phyloP scores from a whole-genome alignment of 2,329 filamentous ascomycete genomes.

The Diaporthe citriasiana region DNA sequence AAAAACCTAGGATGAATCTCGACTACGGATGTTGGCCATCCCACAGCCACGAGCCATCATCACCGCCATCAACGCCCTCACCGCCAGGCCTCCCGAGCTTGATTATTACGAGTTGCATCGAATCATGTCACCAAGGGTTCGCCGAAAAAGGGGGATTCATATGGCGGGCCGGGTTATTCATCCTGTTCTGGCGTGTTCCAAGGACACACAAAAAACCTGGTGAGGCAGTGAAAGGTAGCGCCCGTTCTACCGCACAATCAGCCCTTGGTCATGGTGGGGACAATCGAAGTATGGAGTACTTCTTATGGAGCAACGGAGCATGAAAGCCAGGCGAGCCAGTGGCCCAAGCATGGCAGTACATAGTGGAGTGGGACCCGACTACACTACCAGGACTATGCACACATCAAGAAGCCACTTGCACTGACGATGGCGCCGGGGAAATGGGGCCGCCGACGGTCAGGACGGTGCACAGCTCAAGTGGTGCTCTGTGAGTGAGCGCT shows the following conservation, averaged over 20 bases:
- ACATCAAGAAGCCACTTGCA: not conserved
- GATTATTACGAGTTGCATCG: slow-evolving; percentile 27
- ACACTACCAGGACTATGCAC: too few relatives aligned
- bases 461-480: slow-evolving; percentile 13
- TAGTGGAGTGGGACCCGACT: not conserved
- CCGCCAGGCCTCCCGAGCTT: slow-evolving; percentile 14
- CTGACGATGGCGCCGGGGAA: slow-evolving; percentile 15
- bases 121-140: slow-evolving; percentile 22
- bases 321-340: not conserved
- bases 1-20: too few relatives aligned
- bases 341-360: not conserved
- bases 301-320: not conserved
- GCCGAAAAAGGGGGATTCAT: slow-evolving; percentile 23
- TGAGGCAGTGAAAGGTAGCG: not conserved
- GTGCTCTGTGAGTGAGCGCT: slow-evolving; percentile 3
- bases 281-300: not conserved
- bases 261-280: slow-evolving; percentile 22
- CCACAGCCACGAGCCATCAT: not conserved
- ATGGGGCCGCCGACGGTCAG: slow-evolving; percentile 29
- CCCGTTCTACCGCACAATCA: not conserved
- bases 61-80: slow-evolving; percentile 13
- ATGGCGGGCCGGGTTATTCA: slow-evolving; percentile 16
- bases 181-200: slow-evolving; percentile 27
- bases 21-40: not conserved
- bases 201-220: not conserved